These are phyloP conservation scores for Crithidia brevicula DNA, from an alignment of 208 protist species.

Conservation along the genomic window DNA sequence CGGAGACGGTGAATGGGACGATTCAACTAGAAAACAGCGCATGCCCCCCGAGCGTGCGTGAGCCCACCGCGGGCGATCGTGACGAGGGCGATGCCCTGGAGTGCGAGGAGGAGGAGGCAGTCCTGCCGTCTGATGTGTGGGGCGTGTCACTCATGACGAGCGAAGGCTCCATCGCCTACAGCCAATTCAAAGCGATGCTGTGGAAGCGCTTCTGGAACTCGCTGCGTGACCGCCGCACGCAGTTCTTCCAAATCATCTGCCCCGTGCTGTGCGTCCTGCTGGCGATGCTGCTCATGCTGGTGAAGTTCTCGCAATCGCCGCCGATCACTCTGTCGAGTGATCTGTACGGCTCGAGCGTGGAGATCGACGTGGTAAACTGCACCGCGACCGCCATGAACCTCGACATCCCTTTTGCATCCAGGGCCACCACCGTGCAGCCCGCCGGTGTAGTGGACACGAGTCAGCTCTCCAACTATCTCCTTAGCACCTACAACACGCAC, in stretches of 20 bases:
- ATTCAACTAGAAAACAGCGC: no score
- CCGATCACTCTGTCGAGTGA: conserved; percentile 41
- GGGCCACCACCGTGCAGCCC: conserved; percentile 12
- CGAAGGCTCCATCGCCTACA: conserved; percentile 20
- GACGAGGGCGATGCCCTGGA: not conserved
- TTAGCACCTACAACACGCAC: conserved; percentile 50
- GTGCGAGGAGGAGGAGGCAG: not conserved
- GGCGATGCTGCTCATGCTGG: conserved; percentile 70
- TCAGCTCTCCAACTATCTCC: conserved; percentile 40
- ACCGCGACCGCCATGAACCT: conserved; percentile 27
- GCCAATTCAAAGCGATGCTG: conserved; percentile 67
- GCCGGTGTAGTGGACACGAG: conserved; percentile 15
- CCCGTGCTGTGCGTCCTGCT: conserved; percentile 67
- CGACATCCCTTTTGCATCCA: conserved; percentile 29
- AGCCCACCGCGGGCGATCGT: no score
- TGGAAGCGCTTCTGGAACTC: conserved; percentile 59
- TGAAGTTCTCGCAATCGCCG: conserved; percentile 42
- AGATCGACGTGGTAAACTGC: conserved; percentile 38
- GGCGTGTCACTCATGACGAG: conserved; percentile 34
- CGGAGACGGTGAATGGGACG: no score
- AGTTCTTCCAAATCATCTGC: conserved; percentile 77
- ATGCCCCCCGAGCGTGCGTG: no score
- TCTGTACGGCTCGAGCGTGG: conserved; percentile 46
- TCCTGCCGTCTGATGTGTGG: conserved; percentile 41
- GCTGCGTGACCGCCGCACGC: conserved; percentile 68